Conservation (phyloP, 768 basidiomycete species). For the Pleurotus tuber-regium region DNA sequence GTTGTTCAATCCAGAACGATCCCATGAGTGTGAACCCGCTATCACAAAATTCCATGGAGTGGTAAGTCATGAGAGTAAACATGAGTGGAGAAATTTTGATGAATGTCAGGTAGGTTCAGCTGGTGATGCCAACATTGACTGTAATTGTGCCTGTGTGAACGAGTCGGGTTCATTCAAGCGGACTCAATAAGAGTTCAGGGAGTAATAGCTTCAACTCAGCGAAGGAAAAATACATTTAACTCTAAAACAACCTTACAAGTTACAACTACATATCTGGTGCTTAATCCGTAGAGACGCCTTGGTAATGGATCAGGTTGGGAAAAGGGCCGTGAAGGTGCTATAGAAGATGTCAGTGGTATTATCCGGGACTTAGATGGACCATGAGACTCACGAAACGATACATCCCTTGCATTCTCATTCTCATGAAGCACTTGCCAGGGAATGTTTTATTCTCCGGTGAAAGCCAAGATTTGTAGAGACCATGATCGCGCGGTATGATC, state of each 20-base stretch:
- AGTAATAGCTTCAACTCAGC: too few species aligned
- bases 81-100: background rate
- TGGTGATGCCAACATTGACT: too few species aligned
- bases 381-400: slow-evolving; percentile 51
- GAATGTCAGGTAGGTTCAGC: background rate
- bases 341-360: background rate
- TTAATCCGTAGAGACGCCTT: slow-evolving; percentile 29
- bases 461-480: slow-evolving; percentile 49
- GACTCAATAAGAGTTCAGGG: too few species aligned
- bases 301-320: slow-evolving; percentile 53
- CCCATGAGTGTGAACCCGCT: background rate
- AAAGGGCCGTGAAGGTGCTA: slow-evolving; percentile 56
- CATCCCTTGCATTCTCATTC: slow-evolving; percentile 57
- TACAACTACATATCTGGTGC: too few species aligned
- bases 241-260: too few species aligned
- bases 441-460: slow-evolving; percentile 44
- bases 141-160: too few species aligned
- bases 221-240: too few species aligned
- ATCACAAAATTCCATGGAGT: too few species aligned
- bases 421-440: slow-evolving; percentile 54
- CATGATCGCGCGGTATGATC: slow-evolving; percentile 44
- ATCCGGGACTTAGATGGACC: too few species aligned
- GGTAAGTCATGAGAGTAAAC: background rate
- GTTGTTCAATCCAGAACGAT: background rate
- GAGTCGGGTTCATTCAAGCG: too few species aligned